These are phyloP conservation scores for Monosporascus sp. DNA, from an alignment of 2,329 filamentous ascomycete species.

Conservation along the genomic window DNA sequence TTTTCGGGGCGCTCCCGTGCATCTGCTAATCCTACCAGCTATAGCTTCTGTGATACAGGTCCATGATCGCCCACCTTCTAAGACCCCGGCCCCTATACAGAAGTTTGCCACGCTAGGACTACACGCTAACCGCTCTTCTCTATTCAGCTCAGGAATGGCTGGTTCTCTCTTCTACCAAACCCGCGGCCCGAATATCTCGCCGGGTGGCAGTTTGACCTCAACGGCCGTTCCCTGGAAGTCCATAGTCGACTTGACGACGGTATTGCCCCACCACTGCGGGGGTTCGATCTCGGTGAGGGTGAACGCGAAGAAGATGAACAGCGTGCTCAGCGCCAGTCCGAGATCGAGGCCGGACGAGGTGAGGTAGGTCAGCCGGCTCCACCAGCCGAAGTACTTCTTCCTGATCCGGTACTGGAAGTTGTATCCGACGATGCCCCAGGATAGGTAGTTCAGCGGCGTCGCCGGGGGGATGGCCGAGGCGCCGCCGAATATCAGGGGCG, in stretches of 20 bases:
- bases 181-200: slow-evolving; percentile 56
- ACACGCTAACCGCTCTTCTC: too few relatives aligned
- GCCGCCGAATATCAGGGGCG: slow-evolving; percentile 58
- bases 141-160: not conserved
- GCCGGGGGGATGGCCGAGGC: slow-evolving; percentile 56
- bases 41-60: too few relatives aligned
- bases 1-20: too few relatives aligned
- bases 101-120: too few relatives aligned
- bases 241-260: slow-evolving; percentile 52
- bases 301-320: slow-evolving; percentile 66
- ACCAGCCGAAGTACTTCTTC: slow-evolving; percentile 61
- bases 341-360: slow-evolving; percentile 65
- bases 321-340: slow-evolving; percentile 60
- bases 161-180: slow-evolving; percentile 35
- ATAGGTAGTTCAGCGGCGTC: slow-evolving; percentile 67
- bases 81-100: too few relatives aligned
- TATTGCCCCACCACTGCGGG: slow-evolving; percentile 67
- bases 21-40: too few relatives aligned
- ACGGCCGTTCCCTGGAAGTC: slow-evolving; percentile 56
- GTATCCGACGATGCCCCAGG: slow-evolving; percentile 67
- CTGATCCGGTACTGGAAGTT: slow-evolving; percentile 66
- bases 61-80: too few relatives aligned
- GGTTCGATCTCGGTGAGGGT: slow-evolving; percentile 56
- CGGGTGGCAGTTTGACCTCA: slow-evolving; percentile 44
- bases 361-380: slow-evolving; percentile 68